Conservation (phyloP, 1,284 basidiomycete species). For the Heterobasidion annosum region DNA sequence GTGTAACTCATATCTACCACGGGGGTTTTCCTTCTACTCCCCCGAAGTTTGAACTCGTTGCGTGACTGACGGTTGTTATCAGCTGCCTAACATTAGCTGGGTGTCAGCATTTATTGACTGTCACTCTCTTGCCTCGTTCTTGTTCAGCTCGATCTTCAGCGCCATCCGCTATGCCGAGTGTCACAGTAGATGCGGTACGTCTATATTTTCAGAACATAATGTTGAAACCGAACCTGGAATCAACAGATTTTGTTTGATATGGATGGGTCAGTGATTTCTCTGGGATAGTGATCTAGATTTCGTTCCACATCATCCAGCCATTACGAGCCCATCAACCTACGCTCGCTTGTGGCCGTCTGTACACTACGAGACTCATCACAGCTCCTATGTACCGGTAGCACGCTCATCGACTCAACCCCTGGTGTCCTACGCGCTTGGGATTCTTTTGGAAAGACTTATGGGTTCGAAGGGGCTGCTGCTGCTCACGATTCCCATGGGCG, state of each 20-base stretch:
- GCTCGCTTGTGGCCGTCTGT: neutral
- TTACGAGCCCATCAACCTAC: constrained; percentile 3
- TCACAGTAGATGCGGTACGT: constrained; percentile 44
- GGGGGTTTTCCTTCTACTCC: no score
- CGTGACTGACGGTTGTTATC: no score
- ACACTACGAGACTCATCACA: neutral
- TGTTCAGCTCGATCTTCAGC: no score
- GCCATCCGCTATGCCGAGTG: constrained; percentile 17
- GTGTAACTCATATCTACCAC: no score
- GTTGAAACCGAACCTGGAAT: constrained; percentile 2
- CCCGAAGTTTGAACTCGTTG: no score
- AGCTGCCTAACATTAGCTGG: no score
- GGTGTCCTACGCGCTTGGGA: constrained; percentile 59
- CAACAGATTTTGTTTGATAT: constrained; percentile 57
- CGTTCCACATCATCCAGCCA: no score
- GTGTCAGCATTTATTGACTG: no score
- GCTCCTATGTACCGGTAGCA: constrained; percentile 25
- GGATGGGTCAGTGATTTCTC: constrained; percentile 43
- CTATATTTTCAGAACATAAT: neutral
- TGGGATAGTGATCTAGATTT: neutral
- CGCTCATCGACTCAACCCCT: constrained; percentile 65
- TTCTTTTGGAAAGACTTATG: constrained; percentile 47
- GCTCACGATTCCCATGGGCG: constrained; percentile 64
- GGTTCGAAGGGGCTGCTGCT: constrained; percentile 38
- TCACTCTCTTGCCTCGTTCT: no score